Percentiles rank a stretch among this genome's conserved stretches.
These are phyloP conservation scores for Penstemon barbatus DNA, from an alignment of 257 asterid species.

Conservation along the genomic window DNA sequence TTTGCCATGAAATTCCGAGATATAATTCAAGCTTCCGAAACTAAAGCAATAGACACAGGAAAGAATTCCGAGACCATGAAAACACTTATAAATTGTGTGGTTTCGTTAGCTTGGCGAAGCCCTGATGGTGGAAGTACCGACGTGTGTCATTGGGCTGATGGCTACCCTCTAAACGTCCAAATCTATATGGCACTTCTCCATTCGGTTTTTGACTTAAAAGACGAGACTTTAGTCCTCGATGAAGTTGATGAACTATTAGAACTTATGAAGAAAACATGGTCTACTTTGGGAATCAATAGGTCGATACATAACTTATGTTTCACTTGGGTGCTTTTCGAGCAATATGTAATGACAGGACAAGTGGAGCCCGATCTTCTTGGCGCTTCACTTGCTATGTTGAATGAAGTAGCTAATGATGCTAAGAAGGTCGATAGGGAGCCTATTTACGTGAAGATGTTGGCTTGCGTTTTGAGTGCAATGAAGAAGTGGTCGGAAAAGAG, in stretches of 20 bases:
- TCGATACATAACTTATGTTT: slow-evolving; percentile 58
- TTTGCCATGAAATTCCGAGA: slow-evolving; percentile 40
- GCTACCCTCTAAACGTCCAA: slow-evolving; percentile 60
- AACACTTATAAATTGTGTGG: slow-evolving; percentile 48
- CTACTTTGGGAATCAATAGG: slow-evolving; percentile 53
- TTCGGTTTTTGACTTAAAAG: slow-evolving; percentile 56
- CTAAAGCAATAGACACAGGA: slow-evolving; percentile 53
- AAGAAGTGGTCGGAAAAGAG: slow-evolving; percentile 67
- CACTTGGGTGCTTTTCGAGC: slow-evolving; percentile 71
- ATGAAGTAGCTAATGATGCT: slow-evolving; percentile 64
- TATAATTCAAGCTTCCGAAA: slow-evolving; percentile 42
- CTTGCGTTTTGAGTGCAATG: slow-evolving; percentile 37
- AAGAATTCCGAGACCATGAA: slow-evolving; percentile 56
- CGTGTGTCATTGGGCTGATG: slow-evolving; percentile 74
- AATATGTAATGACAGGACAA: slow-evolving; percentile 53
- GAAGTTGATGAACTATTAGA: slow-evolving; percentile 68
- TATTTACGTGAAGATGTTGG: slow-evolving; percentile 48
- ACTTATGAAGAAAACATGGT: slow-evolving; percentile 74
- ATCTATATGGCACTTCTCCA: slow-evolving; percentile 49
- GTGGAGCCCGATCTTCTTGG: slow-evolving; percentile 60
- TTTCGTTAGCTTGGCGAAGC: slow-evolving; percentile 57
- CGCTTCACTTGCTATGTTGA: slow-evolving; percentile 54
- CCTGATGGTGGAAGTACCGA: slow-evolving; percentile 48
- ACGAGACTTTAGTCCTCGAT: slow-evolving; percentile 54
- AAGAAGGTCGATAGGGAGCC: slow-evolving; percentile 53